Evolutionary conservation across 345 rosid genomes (phyloP).

Genomic region (Viola odorata): DNA sequence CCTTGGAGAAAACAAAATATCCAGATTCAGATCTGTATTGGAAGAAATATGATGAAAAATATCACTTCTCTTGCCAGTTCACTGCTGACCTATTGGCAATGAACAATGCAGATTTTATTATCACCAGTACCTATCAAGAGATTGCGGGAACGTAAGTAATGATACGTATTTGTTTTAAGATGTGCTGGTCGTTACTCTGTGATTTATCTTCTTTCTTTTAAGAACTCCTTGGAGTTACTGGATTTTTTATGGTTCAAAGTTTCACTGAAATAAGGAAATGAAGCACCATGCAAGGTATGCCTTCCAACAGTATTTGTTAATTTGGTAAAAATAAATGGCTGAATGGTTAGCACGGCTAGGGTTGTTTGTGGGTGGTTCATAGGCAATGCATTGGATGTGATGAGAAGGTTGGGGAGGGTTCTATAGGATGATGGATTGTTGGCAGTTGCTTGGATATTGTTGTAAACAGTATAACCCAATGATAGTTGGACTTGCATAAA

Average conservation of each 20-base stretch:
- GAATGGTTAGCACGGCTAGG: no score
- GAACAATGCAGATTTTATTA: constrained; percentile 96
- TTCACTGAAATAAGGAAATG: not conserved
- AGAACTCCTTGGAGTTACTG: not conserved
- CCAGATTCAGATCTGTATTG: constrained; percentile 99
- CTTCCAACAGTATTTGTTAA: not conserved
- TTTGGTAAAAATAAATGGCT: not conserved
- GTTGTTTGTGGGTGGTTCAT: no score
- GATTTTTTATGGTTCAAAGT: not conserved
- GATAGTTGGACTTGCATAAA: no score
- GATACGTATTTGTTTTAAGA: no score
- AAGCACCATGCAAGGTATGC: not conserved
- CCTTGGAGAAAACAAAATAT: constrained; percentile 97
- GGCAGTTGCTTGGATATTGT: no score
- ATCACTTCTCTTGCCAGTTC: constrained; percentile 97
- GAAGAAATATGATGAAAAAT: constrained; percentile 85
- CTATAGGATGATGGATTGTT: no score
- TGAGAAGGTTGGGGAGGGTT: no score
- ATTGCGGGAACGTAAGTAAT: constrained; percentile 98
- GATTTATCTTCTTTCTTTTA: not conserved
- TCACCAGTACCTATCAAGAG: constrained; percentile 98
- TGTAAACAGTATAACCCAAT: no score
- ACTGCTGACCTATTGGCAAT: constrained; percentile 95
- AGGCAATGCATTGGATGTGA: no score
- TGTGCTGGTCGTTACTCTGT: no score